Evolutionary conservation across 2,329 filamentous ascomycete species (phyloP), one percentile per base, ranked within the genome.

Genomic region (Pseudogymnoascus sp.): DNA sequence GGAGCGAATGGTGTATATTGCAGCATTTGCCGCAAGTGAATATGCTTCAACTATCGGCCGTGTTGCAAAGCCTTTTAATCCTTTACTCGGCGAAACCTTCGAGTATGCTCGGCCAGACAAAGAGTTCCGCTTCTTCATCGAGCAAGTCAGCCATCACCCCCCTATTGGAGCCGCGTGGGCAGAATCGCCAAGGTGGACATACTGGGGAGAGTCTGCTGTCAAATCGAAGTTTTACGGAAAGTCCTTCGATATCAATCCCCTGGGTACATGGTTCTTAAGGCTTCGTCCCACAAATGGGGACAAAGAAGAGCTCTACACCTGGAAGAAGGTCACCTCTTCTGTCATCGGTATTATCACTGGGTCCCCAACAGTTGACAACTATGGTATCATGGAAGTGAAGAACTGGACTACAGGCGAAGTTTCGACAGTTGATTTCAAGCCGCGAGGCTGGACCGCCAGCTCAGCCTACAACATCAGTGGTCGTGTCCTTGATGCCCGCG

Each of bases 311-410:
- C 80, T 97, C 1, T 99, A 96, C 76, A 97, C 93, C 0, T 99
- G 95, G 95, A 97, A 97, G 78, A 99, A 99, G 78, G 92, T 97
- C 16, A 97, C 93, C 0, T 95, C 92, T 1, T 96, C 93, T 1
- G 95, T 99, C n/a, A 88, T 97, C 65, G 95, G 95, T 64, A 99
- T 99, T 75, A 97, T 99, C 71, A 97, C 93, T 0, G 95, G 95
- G 59, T 96, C 91, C 69, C 95, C 95, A 0, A 90, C 90, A 0
- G 90, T 99, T n/a, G 95, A 99, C 78, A 97, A 99, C 75, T 97
- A 97, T 74, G 95, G 95, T 1, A 82, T 88, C 0, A 97, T 99
- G 91, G 92, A 97, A 74, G 88, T 99, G 75, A 96, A 92, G 79
- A 99, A 99, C 77, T 93, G 90, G 88, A 96, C 88, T 0, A 99